A percentile compares a stretch with the other conserved stretches of the same genome.
phyloP scores from a whole-genome alignment of 345 rosid genomes.

The Linum tenue region DNA sequence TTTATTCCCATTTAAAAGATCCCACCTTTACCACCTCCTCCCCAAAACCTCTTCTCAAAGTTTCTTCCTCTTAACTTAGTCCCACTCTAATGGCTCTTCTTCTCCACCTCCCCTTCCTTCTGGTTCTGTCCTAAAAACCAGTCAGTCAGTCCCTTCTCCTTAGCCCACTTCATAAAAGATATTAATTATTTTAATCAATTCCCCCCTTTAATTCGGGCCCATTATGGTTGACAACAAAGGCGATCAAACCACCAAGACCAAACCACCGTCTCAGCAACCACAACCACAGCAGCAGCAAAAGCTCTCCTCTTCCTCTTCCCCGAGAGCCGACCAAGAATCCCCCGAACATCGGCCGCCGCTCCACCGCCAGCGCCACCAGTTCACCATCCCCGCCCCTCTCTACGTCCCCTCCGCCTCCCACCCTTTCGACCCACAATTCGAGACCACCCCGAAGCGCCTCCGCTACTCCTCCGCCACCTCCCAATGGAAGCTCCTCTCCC shows the following conservation, averaged over 20 bases:
- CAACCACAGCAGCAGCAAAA: constrained; percentile 13
- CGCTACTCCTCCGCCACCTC: neutral
- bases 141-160: neutral
- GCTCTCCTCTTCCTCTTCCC: constrained; percentile 30
- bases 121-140: constrained; percentile 8
- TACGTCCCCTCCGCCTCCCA: constrained; percentile 50
- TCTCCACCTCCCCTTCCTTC: constrained; percentile 11
- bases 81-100: constrained; percentile 11
- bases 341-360: constrained; percentile 31
- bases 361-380: constrained; percentile 27
- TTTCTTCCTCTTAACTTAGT: constrained; percentile 16
- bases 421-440: constrained; percentile 29
- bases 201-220: constrained; percentile 18
- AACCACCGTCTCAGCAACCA: constrained; percentile 15
- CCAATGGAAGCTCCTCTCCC: constrained; percentile 7
- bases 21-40: neutral
- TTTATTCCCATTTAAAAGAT: constrained; percentile 18
- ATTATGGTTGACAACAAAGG: constrained; percentile 55
- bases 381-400: constrained; percentile 48
- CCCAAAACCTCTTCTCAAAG: constrained; percentile 2
- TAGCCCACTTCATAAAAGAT: neutral
- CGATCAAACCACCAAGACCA: constrained; percentile 34
- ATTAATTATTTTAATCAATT: neutral
- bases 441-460: constrained; percentile 16
- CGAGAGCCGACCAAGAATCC: constrained; percentile 30